Evolutionary conservation across 1,284 basidiomycete genomes (phyloP).

Genomic region (Heterobasidion irregulare): DNA sequence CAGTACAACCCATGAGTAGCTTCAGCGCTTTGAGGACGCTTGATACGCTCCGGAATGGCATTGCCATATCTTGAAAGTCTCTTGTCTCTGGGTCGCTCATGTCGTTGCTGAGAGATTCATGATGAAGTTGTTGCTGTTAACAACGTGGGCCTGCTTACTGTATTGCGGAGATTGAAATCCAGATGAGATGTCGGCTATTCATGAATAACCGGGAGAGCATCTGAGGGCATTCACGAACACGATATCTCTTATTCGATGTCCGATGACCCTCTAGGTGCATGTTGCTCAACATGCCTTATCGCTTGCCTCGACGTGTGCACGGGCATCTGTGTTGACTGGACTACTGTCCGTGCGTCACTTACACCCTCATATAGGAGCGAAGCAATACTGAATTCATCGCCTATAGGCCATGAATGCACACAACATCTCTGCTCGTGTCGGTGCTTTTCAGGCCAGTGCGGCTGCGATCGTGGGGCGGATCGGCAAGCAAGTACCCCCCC

Average conservation of each 20-base stretch:
- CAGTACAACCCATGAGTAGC: too few species aligned
- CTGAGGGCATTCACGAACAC: not conserved
- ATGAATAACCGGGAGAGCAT: not conserved
- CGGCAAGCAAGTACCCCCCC: not conserved
- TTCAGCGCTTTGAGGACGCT: too few species aligned
- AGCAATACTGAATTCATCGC: not conserved
- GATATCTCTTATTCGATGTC: slow-evolving; percentile 9
- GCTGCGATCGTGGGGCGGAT: not conserved
- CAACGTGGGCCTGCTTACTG: too few species aligned
- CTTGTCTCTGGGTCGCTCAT: too few species aligned
- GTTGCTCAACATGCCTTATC: slow-evolving; percentile 8
- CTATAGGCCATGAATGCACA: slow-evolving; percentile 8
- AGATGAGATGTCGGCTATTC: not conserved
- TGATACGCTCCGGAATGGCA: too few species aligned
- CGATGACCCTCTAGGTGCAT: slow-evolving; percentile 12
- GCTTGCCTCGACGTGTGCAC: slow-evolving; percentile 12
- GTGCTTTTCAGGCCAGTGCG: not conserved
- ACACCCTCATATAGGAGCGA: not conserved
- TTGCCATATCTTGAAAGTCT: too few species aligned
- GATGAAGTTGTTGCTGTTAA: too few species aligned
- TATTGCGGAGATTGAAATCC: not conserved
- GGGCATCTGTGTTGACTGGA: slow-evolving; percentile 16
- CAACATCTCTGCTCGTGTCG: slow-evolving; percentile 4
- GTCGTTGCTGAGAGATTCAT: too few species aligned
- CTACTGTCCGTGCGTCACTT: slow-evolving; percentile 13